Evolutionary conservation across 306 rosid species (phyloP).

Genomic region (Cercis canadensis): DNA sequence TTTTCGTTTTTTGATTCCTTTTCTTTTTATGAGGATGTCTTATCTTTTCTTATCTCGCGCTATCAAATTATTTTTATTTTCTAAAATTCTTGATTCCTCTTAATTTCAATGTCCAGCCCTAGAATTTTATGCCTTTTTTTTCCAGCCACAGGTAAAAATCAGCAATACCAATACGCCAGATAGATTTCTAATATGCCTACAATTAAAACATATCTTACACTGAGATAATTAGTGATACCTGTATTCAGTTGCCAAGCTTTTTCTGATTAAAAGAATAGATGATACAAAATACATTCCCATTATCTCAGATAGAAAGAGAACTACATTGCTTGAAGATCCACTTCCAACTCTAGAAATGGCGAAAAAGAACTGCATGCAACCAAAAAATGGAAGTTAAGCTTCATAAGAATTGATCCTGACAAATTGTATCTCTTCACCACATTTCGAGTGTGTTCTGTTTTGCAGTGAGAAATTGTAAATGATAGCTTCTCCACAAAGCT

Average conservation of each 20-base stretch:
- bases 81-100: not conserved
- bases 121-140: not conserved
- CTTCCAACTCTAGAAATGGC: slow-evolving; percentile 99
- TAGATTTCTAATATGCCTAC: not conserved
- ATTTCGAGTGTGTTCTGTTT: not conserved
- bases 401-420: slow-evolving; percentile 6
- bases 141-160: not conserved
- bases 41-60: not conserved
- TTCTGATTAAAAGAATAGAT: slow-evolving; percentile 94
- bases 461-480: not conserved
- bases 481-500: too few relatives aligned
- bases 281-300: slow-evolving; percentile 99
- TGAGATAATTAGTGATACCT: slow-evolving; percentile 54
- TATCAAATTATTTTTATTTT: not conserved
- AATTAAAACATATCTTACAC: not conserved
- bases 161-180: not conserved
- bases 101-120: not conserved
- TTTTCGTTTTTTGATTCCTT: too few relatives aligned
- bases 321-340: slow-evolving; percentile 99
- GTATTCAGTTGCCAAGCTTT: slow-evolving; percentile 96
- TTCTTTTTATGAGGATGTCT: too few relatives aligned
- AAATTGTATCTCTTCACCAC: slow-evolving; percentile 2
- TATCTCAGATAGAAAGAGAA: slow-evolving; percentile 90
- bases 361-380: slow-evolving; percentile 80
- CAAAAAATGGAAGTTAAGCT: slow-evolving; percentile 32